phyloP scores from a whole-genome alignment of 2,329 filamentous ascomycete genomes.

The Trichoderma koningii region DNA sequence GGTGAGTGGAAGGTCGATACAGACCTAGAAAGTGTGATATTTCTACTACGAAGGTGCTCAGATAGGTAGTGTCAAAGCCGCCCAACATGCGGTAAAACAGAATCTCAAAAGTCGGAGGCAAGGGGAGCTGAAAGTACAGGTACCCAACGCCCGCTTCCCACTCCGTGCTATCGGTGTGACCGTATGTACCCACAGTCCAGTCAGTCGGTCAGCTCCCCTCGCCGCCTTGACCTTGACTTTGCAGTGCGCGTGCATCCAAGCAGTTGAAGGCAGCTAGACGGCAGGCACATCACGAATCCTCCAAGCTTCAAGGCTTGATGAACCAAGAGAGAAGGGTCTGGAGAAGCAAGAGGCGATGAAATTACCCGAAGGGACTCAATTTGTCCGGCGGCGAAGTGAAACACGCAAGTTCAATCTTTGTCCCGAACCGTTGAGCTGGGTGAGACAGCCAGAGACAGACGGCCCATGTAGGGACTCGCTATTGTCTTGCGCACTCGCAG shows the following conservation, averaged over 20 bases:
- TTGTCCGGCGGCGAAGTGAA: neutral
- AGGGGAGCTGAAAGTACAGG: no score
- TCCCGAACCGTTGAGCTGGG: slow-evolving; percentile 18
- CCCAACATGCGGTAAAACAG: neutral
- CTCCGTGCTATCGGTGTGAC: neutral
- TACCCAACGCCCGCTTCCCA: neutral
- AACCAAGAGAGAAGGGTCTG: neutral
- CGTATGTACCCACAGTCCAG: neutral
- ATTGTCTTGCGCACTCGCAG: neutral
- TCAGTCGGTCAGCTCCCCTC: neutral
- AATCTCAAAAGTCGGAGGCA: no score
- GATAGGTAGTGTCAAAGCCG: neutral
- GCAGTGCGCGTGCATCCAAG: neutral
- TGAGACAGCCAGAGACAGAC: neutral
- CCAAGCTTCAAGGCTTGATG: neutral
- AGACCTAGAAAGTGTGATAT: no score
- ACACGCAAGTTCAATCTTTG: slow-evolving; percentile 2
- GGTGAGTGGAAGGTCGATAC: no score
- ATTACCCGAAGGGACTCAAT: slow-evolving; percentile 10
- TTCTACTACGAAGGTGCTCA: neutral
- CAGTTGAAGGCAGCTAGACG: no score
- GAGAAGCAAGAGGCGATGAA: neutral
- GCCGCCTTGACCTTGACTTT: neutral
- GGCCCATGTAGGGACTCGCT: neutral
- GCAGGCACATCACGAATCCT: neutral